These are phyloP conservation scores for Rosa persica DNA, from an alignment of 306 rosid species.

Conservation along the genomic window DNA sequence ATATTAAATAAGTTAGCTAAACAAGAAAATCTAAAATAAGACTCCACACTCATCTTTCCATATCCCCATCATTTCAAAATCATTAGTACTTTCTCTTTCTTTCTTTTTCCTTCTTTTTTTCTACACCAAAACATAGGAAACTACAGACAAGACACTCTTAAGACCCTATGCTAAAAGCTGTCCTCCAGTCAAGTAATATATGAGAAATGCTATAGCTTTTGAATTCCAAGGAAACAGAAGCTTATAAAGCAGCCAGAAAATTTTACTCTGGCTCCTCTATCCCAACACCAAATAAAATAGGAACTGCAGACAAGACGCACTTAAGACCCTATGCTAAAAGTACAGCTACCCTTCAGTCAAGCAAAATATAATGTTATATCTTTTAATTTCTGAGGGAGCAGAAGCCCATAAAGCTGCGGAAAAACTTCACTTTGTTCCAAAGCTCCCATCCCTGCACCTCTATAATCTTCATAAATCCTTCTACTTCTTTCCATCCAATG, in stretches of 20 bases:
- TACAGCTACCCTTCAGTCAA: neutral
- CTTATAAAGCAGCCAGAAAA: neutral
- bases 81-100: neutral
- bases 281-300: neutral
- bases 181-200: neutral
- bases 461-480: neutral
- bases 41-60: neutral
- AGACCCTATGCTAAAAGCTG: neutral
- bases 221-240: neutral
- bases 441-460: neutral
- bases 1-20: neutral
- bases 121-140: neutral
- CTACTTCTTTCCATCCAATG: neutral
- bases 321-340: neutral
- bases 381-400: neutral
- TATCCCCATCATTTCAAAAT: conserved; percentile 1
- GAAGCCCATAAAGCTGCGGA: neutral
- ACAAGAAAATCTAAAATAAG: neutral
- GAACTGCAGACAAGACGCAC: neutral
- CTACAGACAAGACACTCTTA: conserved; percentile 5
- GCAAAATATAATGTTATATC: neutral
- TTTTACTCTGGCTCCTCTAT: neutral
- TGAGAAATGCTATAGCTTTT: neutral
- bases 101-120: neutral
- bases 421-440: neutral